Conservation (phyloP, 176 grass and related monocot species). For the Thinopyrum elongatum region DNA sequence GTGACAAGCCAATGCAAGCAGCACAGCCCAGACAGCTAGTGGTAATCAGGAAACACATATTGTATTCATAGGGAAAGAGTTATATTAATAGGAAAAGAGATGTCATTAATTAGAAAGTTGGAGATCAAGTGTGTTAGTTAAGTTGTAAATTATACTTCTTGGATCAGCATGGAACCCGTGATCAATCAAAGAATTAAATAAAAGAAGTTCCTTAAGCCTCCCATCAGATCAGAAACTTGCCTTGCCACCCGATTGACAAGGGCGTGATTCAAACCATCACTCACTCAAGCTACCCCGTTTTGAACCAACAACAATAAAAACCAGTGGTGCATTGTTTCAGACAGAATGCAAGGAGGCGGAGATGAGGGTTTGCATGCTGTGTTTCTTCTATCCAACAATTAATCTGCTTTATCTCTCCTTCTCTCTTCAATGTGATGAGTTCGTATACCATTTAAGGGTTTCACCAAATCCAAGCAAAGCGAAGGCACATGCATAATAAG, state of each 20-base stretch:
- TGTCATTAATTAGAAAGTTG: background rate
- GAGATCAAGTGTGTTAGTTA: background rate
- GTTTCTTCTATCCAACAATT: background rate
- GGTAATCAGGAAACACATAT: background rate
- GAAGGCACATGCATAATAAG: background rate
- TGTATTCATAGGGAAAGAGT: background rate
- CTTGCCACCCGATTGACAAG: background rate
- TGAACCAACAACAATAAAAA: background rate
- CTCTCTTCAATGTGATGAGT: background rate
- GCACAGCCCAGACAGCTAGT: background rate
- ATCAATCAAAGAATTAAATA: constrained; percentile 1
- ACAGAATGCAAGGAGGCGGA: background rate
- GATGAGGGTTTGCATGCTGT: background rate
- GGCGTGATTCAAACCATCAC: background rate
- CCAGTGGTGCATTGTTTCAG: background rate
- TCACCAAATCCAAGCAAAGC: background rate
- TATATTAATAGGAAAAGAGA: background rate
- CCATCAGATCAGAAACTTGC: background rate
- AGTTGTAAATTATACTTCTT: background rate
- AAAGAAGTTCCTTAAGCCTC: background rate
- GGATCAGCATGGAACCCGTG: background rate
- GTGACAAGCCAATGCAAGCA: background rate
- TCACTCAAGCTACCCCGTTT: background rate
- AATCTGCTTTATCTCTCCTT: background rate
- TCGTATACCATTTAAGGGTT: background rate